Conservation (phyloP, 2,329 filamentous ascomycete species). For the Esteya vermicola region DNA sequence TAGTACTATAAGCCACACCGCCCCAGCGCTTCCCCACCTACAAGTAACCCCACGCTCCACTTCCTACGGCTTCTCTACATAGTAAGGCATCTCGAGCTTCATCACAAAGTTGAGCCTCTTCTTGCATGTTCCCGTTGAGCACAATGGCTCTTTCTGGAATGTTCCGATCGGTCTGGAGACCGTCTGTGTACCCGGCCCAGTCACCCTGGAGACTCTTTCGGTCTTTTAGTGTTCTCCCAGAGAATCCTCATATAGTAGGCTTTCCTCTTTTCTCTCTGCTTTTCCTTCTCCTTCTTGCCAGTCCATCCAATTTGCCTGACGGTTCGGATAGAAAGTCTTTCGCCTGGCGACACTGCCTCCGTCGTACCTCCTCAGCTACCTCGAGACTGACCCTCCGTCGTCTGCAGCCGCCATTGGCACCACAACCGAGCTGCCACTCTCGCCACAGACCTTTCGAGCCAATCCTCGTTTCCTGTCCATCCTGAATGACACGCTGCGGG, state of each 20-base stretch:
- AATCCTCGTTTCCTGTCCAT: conserved; percentile 41
- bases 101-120: too few relatives aligned
- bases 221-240: conserved; percentile 29
- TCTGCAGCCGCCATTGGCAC: conserved; percentile 42
- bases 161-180: too few relatives aligned
- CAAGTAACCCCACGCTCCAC: not conserved
- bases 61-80: too few relatives aligned
- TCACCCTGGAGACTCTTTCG: conserved; percentile 17
- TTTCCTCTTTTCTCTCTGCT: too few relatives aligned
- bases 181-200: too few relatives aligned
- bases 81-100: too few relatives aligned
- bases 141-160: too few relatives aligned
- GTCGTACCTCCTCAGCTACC: conserved; percentile 42
- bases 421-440: conserved; percentile 43
- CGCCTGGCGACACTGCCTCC: conserved; percentile 29
- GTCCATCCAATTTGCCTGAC: not conserved
- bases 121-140: too few relatives aligned
- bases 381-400: conserved; percentile 42
- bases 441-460: conserved; percentile 42
- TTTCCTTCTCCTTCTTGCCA: not conserved
- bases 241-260: conserved; percentile 39
- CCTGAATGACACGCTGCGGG: conserved; percentile 19
- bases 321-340: conserved; percentile 39
- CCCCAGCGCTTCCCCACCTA: conserved; percentile 2
- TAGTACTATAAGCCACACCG: conserved; percentile 5